Conservation (phyloP, 352 stramenopile genomes). For the Peronospora farinosa region DNA sequence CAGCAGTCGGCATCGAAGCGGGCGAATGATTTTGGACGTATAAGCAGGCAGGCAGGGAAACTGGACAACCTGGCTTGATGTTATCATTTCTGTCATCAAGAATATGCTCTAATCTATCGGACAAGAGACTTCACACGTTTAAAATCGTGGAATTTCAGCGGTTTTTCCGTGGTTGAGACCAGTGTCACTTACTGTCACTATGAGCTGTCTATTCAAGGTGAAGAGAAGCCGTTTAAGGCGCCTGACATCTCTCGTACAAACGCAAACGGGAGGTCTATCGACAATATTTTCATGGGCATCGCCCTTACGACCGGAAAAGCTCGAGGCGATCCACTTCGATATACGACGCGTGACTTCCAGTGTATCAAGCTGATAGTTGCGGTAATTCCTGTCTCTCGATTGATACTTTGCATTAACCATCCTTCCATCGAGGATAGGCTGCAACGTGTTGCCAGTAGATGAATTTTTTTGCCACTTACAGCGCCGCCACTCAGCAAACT, state of each 20-base stretch:
- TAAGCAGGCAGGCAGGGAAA: slow-evolving; percentile 17
- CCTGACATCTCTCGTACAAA: no score
- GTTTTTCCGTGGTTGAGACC: no score
- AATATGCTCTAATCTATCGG: neutral
- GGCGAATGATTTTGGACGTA: slow-evolving; percentile 33
- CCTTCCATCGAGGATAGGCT: slow-evolving; percentile 77
- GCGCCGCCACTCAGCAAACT: slow-evolving; percentile 1
- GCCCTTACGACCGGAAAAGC: no score
- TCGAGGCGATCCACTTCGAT: slow-evolving; percentile 82
- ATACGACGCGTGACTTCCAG: slow-evolving; percentile 75
- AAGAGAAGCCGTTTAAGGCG: no score
- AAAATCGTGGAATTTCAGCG: slow-evolving; percentile 3
- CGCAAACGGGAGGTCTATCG: no score
- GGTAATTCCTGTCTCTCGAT: slow-evolving; percentile 37
- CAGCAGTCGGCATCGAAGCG: slow-evolving; percentile 11
- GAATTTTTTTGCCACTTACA: slow-evolving; percentile 16
- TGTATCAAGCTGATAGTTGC: slow-evolving; percentile 58
- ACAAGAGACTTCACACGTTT: slow-evolving; percentile 25
- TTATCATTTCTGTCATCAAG: slow-evolving; percentile 20
- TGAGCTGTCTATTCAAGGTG: no score
- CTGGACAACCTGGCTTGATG: neutral
- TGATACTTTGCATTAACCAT: slow-evolving; percentile 74
- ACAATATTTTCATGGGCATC: no score
- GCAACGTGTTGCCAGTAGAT: slow-evolving; percentile 21
- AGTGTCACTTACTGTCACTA: no score